These are phyloP conservation scores for Aquilaria sinensis DNA, from an alignment of 345 rosid species.

Conservation along the genomic window DNA sequence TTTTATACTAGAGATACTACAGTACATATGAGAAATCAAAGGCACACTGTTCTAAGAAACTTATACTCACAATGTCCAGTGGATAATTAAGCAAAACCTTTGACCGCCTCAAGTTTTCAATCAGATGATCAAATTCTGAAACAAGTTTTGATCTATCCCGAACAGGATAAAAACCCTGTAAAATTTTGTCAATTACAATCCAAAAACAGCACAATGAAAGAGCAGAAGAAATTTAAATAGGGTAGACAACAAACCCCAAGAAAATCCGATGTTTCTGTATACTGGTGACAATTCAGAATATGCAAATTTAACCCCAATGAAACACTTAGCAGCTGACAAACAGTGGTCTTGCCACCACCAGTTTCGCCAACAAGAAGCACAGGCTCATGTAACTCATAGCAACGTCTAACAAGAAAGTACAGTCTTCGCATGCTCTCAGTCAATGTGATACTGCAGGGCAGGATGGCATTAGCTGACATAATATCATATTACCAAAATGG, in stretches of 20 bases:
- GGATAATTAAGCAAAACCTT: constrained; percentile 33
- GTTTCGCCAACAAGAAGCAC: constrained; percentile 99
- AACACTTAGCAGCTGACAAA: constrained; percentile 69
- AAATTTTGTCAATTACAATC: constrained; percentile 15
- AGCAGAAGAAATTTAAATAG: not conserved
- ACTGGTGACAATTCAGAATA: constrained; percentile 94
- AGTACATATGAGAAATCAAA: constrained; percentile 4
- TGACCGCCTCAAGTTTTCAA: constrained; percentile 51
- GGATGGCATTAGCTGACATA: constrained; percentile 12
- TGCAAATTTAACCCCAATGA: constrained; percentile 49
- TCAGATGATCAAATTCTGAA: constrained; percentile 41
- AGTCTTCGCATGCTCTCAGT: constrained; percentile 85
- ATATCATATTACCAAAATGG: constrained; percentile 4
- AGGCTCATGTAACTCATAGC: constrained; percentile 81
- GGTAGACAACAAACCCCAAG: constrained; percentile 65
- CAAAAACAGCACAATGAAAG: constrained; percentile 2
- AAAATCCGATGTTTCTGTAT: constrained; percentile 92
- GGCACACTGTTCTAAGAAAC: constrained; percentile 1
- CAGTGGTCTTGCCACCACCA: constrained; percentile 97
- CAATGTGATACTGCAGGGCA: constrained; percentile 50
- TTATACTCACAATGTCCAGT: constrained; percentile 35
- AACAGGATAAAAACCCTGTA: constrained; percentile 85
- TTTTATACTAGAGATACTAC: constrained; percentile 8
- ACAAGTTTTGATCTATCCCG: constrained; percentile 76
- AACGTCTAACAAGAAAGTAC: constrained; percentile 68